Base-by-base conservation (phyloP, 768 basidiomycete species). In the Sporobolomyces phaffii region DNA sequence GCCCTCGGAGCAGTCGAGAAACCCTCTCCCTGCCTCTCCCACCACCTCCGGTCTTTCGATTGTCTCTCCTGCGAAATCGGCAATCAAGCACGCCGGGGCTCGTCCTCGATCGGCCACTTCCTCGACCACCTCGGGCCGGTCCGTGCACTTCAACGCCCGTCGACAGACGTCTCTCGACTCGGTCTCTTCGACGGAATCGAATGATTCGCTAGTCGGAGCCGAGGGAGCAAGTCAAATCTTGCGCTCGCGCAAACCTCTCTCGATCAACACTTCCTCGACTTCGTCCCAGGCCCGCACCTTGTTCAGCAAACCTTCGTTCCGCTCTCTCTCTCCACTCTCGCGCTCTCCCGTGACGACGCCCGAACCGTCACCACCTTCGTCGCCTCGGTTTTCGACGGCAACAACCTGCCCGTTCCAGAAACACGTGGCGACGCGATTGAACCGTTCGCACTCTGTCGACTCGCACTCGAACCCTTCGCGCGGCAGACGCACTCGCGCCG, bases 181-280 rank as follows among this genome's bases (percentile, higher is more conserved):
- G 2, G 34, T 28, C 5, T 53, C 41, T 1, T 62, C 52, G 29
- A 43, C 40, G 4, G 54, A 56, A 7, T 29, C 54, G 41, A 44
- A 14, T 22, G 41, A 58, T 9, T 34, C 43, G 24, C 9, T n/a
- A 9, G 56, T 10, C 28, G 43, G 24, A 1, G 3, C 29, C 17
- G 43, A 13, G 11, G 11, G 8, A 10, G 7, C 44, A 22, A 45
- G 11, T 9, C n/a, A n/a, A n/a, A n/a, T 43, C 15, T 22, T 43
- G 5, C 54, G 54, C 3, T 58, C 56, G 29, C 56, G 56, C 43
- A 58, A 58, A 58, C 41, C 41, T n/a, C 41, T 58, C 29, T 31
- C 56, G 56, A 45, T 38, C 29, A 31, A 14, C 26, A 43, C 54
- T n/a, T 58, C 56, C 14, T 13, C 54, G 5, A 5, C 54, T 9